Base-by-base conservation (phyloP, 2,329 filamentous ascomycete genomes). In the Aureobasidium sp. region DNA sequence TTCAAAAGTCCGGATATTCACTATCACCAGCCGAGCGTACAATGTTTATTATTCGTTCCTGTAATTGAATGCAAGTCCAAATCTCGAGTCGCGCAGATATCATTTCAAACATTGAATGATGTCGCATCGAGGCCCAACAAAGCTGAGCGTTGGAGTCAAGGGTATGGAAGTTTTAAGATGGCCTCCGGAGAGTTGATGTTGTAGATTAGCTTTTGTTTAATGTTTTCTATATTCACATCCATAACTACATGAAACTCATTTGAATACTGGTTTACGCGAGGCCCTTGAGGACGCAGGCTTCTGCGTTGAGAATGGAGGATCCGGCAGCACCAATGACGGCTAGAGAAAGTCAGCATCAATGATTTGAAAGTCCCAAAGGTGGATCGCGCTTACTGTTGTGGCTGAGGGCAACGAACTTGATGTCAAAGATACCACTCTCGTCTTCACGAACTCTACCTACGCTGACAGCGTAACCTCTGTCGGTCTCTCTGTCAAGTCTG, bases 271-370 rank as follows among this genome's bases (percentile, higher is more conserved):
- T 41, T 53, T 63, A 65, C 16, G 62, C 64, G 9, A 62, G 47
- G 34, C 92, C 93, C 79, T 96, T 95, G 66, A 97, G 83, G 11
- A 96, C 86, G 29, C 91, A 91, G 32, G 91, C 91, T 75, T 97
- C 93, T 32, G 92, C 91, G 70, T 97, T 97, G 68, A 97, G 76
- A 76, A 97, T 96, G 36, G 90, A 96, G 2, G 91, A 95, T 11
- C 94, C 94, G n/a, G 93, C 92, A 36, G 94, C 94, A 66, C 93
- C 93, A 73, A 99, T 93, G 61, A 99, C 89, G 64, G 93, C 86
- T 85, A 62, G 47, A n/a, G 25, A 44, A 30, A 34, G 14, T 21
- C 21, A 21, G 21, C 21, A 37, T 60, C 13, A 66, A 57, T 25
- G 51, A 59, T n/a, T 27, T 8, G 27, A 21, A 32, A 30, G 9